phyloP scores from a whole-genome alignment of 2,329 filamentous ascomycete species.

The Zasmidium cellare region DNA sequence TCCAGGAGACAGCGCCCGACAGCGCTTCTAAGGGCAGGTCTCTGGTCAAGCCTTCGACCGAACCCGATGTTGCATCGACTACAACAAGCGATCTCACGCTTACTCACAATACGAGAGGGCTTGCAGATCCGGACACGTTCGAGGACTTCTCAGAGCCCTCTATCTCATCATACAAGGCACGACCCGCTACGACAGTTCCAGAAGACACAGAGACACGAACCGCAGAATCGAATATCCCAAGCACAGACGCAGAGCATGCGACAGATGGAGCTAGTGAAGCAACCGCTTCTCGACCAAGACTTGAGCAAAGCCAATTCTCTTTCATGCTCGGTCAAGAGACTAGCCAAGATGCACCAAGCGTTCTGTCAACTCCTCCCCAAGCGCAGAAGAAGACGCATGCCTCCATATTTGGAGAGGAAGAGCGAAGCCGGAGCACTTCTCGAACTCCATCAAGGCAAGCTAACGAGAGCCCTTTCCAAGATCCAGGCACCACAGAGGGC shows the following conservation, averaged over 20 bases:
- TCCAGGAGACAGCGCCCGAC: background rate
- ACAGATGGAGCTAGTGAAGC: background rate
- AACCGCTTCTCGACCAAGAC: slow-evolving; percentile 14
- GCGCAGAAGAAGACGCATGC: slow-evolving; percentile 7
- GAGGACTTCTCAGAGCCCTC: slow-evolving; percentile 13
- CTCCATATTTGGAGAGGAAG: slow-evolving; percentile 21
- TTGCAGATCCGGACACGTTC: slow-evolving; percentile 19
- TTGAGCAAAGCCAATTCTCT: slow-evolving; percentile 25
- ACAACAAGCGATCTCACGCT: background rate
- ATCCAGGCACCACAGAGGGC: slow-evolving; percentile 3
- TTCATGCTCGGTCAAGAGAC: slow-evolving; percentile 25
- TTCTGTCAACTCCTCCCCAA: background rate
- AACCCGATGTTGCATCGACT: background rate
- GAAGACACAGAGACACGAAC: background rate
- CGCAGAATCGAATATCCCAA: background rate
- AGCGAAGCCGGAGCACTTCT: slow-evolving; percentile 7
- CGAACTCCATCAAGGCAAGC: slow-evolving; percentile 3
- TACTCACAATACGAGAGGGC: background rate
- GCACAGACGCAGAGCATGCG: background rate
- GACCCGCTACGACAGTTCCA: background rate
- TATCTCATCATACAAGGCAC: background rate
- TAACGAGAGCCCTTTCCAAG: background rate
- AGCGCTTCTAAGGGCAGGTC: background rate
- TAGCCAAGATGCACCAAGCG: background rate
- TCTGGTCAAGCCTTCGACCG: background rate